Evolutionary conservation across 176 grass and related monocot species (phyloP), one percentile per base, ranked within the genome.

Genomic region (Eremochloa ophiuroides): DNA sequence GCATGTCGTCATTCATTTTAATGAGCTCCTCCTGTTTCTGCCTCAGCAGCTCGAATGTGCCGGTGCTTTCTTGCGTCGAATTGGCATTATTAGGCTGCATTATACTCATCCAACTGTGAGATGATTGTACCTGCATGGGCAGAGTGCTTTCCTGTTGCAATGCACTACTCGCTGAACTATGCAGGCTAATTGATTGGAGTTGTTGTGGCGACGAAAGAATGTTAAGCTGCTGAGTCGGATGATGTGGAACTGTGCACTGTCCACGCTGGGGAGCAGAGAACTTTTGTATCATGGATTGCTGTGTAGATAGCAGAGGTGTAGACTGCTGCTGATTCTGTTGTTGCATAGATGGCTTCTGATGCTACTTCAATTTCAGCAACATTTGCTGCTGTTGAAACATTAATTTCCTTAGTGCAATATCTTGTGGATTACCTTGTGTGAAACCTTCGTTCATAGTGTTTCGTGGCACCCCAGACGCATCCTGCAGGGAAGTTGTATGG

Each of bases 21-120:
- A 85, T 73, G 12, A 76, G 12, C 51, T 85, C 68, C 30, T 83
- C 64, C 55, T 82, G 82, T 12, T 89, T 79, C 55, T 65, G 59
- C 34, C 81, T 47, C 38, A 74, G 79, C 53, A 83, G 79, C 53
- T 86, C 67, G 29, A 83, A 22, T 71, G n/a, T n/a, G n/a, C n/a
- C n/a, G n/a, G n/a, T n/a, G n/a, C n/a, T n/a, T n/a, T n/a, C n/a
- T n/a, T n/a, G n/a, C n/a, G n/a, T n/a, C n/a, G n/a, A n/a, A n/a
- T n/a, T n/a, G n/a, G n/a, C n/a, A n/a, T n/a, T n/a, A 80, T 91
- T 66, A 51, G 75, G 68, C 20, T 81, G 80, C 5, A 63, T 40
- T 41, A 73, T 64, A 72, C 38, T 77, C 50, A 56, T 77, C 17
- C 63, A 72, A n/a, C n/a, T n/a, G n/a, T n/a, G n/a, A n/a, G n/a